Base-by-base conservation (phyloP, 306 rosid species). In the Malus domestica region DNA sequence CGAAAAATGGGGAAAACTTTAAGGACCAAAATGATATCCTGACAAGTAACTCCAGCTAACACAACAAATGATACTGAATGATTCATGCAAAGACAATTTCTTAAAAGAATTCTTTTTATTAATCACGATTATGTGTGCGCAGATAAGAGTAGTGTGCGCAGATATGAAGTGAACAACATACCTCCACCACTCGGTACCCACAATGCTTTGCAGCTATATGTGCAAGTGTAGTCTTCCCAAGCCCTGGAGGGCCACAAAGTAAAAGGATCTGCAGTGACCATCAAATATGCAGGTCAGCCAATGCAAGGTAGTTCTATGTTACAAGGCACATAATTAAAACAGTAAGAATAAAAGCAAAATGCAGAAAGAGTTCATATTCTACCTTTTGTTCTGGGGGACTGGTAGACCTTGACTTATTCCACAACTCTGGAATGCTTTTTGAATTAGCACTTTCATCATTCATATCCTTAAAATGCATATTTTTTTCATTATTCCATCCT, bases 171-270 rank as follows among this genome's bases (percentile, higher is more conserved):
- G 63, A 25, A 78, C 64, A 75, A 76, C 61, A 78, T 82, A 94
- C 98, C 97, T 94, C 98, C 76, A 89, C 87, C 63, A 90, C 98
- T 57, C 84, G 90, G 86, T 94, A 94, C 84, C 97, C 97, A 86
- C 96, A 94, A 61, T 94, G 98, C 81, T 80, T 87, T 71, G 97
- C 98, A 80, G 97, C 98, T 67, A 94, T 84, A 84, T 92, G 98
- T 32, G 97, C 97, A 68, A 94, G 96, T 54, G 98, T 94, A 74
- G 98, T 94, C 89, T 91, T 94, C 58, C 98, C 98, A 72, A 92
- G 96, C 64, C 98, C 97, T 1, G 96, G 96, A 40, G 96, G 90
- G 66, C 98, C 97, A 86, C 97, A 92, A 44, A 91, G 97, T 74
- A 94, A 79, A 80, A 94, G 96, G 76, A 94, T 79, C 98, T 94